Evolutionary conservation across 148 eudicot genomes (phyloP), one percentile per base, ranked within the genome.

Genomic region (Rhododendron vialii): DNA sequence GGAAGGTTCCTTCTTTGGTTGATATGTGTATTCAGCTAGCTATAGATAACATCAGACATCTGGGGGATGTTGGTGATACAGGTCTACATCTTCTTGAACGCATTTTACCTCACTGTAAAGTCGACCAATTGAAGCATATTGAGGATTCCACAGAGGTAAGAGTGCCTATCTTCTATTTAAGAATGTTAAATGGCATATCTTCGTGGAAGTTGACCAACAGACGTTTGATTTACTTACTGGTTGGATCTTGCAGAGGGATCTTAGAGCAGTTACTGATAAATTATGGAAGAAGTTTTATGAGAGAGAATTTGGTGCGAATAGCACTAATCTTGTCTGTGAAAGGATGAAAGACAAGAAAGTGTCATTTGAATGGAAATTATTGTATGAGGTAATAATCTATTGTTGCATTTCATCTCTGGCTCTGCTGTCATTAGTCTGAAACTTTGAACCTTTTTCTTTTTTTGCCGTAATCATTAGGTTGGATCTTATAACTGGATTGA

Each of bases 11-110:
- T 51, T 93, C 98, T 67, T 92, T 97, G 89, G 92, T 95, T 45
- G 95, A 97, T 89, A 88, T 97, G 38, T 95, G 99, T 88, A 93
- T 97, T 88, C 95, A 91, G 83, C 86, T 86, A 50, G 98, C 96
- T n/a, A 87, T 97, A 84, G 98, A 93, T 87, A 97, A 97, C 79
- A 88, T 95, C 81, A 89, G 94, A 83, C 93, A 93, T 90, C 90
- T 97, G 41, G 99, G 99, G 48, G 85, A 97, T 91, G 98, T 97
- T 80, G 99, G 98, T 17, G 93, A 87, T 73, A 91, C 91, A 51
- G 99, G 91, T 78, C n/a, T 83, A 74, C 91, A 91, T 86, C 94
- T 97, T 83, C 93, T 97, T 24, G 95, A 93, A 33, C 94, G 93
- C 75, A 92, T 97, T 89, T 95, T 97, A 89, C 91, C 94, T 43